A percentile compares a stretch with the other conserved stretches of the same genome.
phyloP scores from a whole-genome alignment of 106 monocot species.

The Phalaenopsis equestris region DNA sequence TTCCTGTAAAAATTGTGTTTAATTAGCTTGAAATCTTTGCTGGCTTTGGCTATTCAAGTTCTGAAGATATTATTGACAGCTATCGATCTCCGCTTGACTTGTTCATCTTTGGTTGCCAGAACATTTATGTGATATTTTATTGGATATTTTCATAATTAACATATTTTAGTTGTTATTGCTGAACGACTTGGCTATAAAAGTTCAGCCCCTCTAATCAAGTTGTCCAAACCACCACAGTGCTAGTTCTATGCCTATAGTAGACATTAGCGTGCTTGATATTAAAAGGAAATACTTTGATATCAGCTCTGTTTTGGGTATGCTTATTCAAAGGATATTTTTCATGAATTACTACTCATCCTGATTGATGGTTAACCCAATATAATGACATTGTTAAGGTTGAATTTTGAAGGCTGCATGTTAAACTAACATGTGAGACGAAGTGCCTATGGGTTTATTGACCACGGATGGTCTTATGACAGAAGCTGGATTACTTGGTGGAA shows the following conservation, averaged over 20 bases:
- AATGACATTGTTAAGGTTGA: no score
- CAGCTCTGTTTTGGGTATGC: neutral
- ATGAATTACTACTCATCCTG: no score
- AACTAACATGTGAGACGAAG: no score
- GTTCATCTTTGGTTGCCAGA: neutral
- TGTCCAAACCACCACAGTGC: neutral
- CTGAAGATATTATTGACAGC: neutral
- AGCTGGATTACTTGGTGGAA: no score
- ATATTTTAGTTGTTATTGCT: no score
- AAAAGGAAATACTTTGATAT: neutral
- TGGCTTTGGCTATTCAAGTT: neutral
- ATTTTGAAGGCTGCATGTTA: no score
- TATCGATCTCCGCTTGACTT: neutral
- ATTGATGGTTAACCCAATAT: neutral
- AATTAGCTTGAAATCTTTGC: neutral
- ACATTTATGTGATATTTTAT: neutral
- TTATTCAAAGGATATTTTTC: neutral
- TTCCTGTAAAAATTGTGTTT: neutral
- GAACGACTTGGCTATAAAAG: neutral
- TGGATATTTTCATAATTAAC: no score
- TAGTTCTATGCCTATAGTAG: neutral
- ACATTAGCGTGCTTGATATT: neutral
- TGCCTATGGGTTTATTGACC: no score
- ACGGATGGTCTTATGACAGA: no score
- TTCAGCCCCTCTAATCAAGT: neutral